Evolutionary conservation across 805 yeast genomes (phyloP), one percentile per base, ranked within the genome.

Genomic region (Huiozyma sinensis): DNA sequence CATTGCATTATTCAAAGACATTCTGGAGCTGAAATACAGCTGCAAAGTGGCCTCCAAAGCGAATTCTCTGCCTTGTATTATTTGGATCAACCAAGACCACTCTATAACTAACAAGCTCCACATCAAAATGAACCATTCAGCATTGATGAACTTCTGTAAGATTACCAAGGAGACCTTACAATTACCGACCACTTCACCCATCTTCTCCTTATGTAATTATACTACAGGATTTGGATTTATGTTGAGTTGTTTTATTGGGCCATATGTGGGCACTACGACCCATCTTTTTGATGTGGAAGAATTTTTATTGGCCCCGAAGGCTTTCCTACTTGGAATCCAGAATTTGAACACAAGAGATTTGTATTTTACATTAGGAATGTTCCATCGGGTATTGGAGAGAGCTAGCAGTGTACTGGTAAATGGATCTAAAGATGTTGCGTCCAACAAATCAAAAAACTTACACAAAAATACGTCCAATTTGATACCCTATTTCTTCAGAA

Each of bases 101-200:
- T 60, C 57, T 42, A 41, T 48, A 9, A 47, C 44, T 2, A 49
- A 51, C 13, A 54, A 61, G 39, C 45, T 57, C n/a, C 63, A 58
- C 40, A 54, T 60, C 9, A 47, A 53, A 6, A 53, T 59, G 63
- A 77, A 76, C 27, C 92, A 84, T 58, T 65, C 71, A 36, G 73
- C 76, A 41, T 66, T 92, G 9, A 63, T 89, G 52, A 81, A 86
- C 2, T 74, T 85, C 61, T 88, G 97, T 63, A 87, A 89, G 55
- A 83, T 85, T 17, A 73, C 87, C 56, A 90, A 92, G 53, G 97
- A 90, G 58, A 90, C 97, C 0, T 85, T 95, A 56, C 90, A 86
- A 48, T 70, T 92, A 64, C 72, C 81, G 10, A 74, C 83, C 35
- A 72, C 75, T 32, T 75, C 77, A 36, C 81, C 96, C 0, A 69